These are phyloP conservation scores for Ustilago cynodontis DNA, from an alignment of 1,284 basidiomycete species.

Conservation along the genomic window DNA sequence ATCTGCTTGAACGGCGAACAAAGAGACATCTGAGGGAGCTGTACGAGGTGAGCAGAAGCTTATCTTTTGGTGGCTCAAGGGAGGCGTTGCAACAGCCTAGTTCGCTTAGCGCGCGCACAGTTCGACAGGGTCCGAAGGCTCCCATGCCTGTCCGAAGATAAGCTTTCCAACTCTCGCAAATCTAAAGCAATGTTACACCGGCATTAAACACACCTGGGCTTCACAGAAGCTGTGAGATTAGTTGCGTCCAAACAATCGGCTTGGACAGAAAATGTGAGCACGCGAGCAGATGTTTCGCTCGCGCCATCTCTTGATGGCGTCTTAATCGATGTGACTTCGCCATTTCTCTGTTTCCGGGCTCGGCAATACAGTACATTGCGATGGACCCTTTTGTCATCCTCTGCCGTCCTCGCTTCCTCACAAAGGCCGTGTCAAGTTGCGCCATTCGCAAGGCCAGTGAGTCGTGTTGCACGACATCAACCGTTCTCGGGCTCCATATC, in stretches of 20 bases:
- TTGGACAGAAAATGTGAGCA: constrained; percentile 6
- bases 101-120: constrained; percentile 13
- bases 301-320: constrained; percentile 21
- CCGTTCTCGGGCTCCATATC: constrained; percentile 19
- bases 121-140: constrained; percentile 9
- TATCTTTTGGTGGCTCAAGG: neutral
- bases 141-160: constrained; percentile 14
- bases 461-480: constrained; percentile 4
- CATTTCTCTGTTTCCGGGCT: neutral
- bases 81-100: neutral
- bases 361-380: neutral
- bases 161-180: constrained; percentile 12
- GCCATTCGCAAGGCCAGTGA: constrained; percentile 14
- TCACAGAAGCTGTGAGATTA: neutral
- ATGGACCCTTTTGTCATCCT: neutral
- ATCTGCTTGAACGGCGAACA: neutral
- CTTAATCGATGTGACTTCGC: neutral
- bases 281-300: constrained; percentile 6
- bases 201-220: neutral
- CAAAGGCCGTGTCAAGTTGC: constrained; percentile 28
- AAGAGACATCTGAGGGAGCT: no score
- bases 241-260: neutral
- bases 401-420: neutral
- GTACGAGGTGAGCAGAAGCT: neutral
- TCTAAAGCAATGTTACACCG: constrained; percentile 5